These are phyloP conservation scores for Elsinoe arachidis DNA, from an alignment of 2,329 filamentous ascomycete species.

Conservation along the genomic window DNA sequence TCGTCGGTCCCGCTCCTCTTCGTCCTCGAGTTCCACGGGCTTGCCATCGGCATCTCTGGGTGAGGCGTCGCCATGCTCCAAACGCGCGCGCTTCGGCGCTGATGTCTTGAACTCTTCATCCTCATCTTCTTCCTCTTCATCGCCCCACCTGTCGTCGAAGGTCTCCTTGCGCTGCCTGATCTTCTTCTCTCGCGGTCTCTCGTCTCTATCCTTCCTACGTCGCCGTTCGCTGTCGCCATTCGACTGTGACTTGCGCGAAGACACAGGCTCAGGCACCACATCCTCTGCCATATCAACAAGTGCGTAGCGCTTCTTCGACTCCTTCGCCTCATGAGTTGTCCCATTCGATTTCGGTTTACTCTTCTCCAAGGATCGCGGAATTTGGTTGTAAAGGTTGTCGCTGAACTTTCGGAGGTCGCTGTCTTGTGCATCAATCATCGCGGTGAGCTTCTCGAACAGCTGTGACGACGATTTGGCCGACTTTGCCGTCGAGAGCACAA, in stretches of 20 bases:
- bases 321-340: slow-evolving; percentile 20
- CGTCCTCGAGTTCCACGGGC: slow-evolving; percentile 25
- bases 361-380: slow-evolving; percentile 20
- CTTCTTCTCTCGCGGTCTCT: slow-evolving; percentile 32
- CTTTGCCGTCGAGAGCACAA: slow-evolving; percentile 46
- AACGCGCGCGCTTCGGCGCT: slow-evolving; percentile 60
- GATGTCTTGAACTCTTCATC: slow-evolving; percentile 58
- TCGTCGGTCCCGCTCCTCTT: slow-evolving; percentile 53
- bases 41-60: slow-evolving; percentile 20
- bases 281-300: slow-evolving; percentile 48
- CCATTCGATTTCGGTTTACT: slow-evolving; percentile 19
- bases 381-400: slow-evolving; percentile 36
- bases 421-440: slow-evolving; percentile 43
- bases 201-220: slow-evolving; percentile 21
- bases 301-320: slow-evolving; percentile 43
- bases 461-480: slow-evolving; percentile 40
- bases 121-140: slow-evolving; percentile 51
- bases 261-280: slow-evolving; percentile 22
- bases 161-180: slow-evolving; percentile 45
- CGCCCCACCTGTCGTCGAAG: slow-evolving; percentile 73
- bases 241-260: slow-evolving; percentile 17
- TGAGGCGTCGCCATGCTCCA: slow-evolving; percentile 46
- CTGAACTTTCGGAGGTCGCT: slow-evolving; percentile 41
- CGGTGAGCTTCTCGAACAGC: slow-evolving; percentile 43
- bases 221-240: slow-evolving; percentile 30